These are phyloP conservation scores for Globisporangium okanoganense DNA, from an alignment of 352 stramenopile species.

Conservation along the genomic window DNA sequence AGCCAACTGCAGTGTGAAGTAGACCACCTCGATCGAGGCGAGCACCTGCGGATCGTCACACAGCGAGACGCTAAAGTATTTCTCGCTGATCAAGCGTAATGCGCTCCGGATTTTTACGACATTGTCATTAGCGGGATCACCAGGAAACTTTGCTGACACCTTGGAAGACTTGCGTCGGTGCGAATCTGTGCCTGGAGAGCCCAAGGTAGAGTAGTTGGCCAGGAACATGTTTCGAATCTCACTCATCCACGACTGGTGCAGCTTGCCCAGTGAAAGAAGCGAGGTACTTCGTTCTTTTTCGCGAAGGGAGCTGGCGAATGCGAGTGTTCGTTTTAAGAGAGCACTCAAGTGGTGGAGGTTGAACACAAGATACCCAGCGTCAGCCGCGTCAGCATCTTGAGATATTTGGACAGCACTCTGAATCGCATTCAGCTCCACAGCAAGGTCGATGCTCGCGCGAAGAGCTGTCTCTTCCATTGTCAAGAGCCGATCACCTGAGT, in stretches of 20 bases:
- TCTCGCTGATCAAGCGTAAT: conserved; percentile 43
- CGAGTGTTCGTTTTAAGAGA: conserved; percentile 35
- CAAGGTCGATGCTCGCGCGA: conserved; percentile 53
- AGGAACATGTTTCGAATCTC: conserved; percentile 47
- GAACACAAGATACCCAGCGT: conserved; percentile 23
- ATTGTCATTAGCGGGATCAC: neutral
- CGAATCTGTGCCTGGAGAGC: neutral
- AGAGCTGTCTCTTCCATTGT: conserved; percentile 41
- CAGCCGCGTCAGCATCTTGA: neutral
- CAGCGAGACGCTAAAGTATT: conserved; percentile 64
- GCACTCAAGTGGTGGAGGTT: conserved; percentile 49
- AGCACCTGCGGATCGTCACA: conserved; percentile 21
- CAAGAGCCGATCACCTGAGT: conserved; percentile 19
- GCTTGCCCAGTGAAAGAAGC: conserved; percentile 47
- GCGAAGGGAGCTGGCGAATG: conserved; percentile 16
- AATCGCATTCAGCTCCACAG: conserved; percentile 28
- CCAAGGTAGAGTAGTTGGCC: conserved; percentile 15
- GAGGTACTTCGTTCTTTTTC: conserved; percentile 17
- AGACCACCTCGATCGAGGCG: conserved; percentile 31
- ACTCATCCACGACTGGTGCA: conserved; percentile 61
- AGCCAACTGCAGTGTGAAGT: conserved; percentile 37
- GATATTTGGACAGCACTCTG: conserved; percentile 23
- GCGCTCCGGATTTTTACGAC: conserved; percentile 27
- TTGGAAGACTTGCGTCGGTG: neutral
- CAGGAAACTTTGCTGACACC: neutral